phyloP scores from a whole-genome alignment of 78 protist genomes.

The Planoprotostelium fungivorum region DNA sequence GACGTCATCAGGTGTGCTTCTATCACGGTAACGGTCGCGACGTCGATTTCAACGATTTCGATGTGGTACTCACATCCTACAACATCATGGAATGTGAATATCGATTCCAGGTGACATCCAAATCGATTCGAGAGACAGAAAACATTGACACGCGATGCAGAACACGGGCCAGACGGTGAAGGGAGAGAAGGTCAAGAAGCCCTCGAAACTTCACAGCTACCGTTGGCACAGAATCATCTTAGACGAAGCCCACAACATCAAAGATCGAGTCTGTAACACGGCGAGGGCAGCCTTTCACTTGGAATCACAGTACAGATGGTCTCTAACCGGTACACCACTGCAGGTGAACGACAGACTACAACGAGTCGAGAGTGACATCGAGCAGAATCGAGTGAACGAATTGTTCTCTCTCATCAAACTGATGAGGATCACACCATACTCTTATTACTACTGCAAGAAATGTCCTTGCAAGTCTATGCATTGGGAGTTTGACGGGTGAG shows the following conservation, averaged over 20 bases:
- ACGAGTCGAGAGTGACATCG: not conserved
- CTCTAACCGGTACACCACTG: conserved; percentile 69
- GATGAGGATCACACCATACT: conserved; percentile 6
- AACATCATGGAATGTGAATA: conserved; percentile 3
- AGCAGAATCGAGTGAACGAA: conserved; percentile 23
- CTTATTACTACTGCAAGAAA: conserved; percentile 18
- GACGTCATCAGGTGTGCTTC: too few relatives aligned
- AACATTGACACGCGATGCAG: not conserved
- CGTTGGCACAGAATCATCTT: conserved; percentile 29
- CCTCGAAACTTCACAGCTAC: conserved; percentile 10
- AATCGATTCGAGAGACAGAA: too few relatives aligned
- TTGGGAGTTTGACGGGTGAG: conserved; percentile 14
- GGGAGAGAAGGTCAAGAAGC: conserved; percentile 2
- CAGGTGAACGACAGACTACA: conserved; percentile 16
- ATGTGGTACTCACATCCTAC: conserved; percentile 53
- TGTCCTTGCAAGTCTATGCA: conserved; percentile 22
- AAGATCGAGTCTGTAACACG: conserved; percentile 27
- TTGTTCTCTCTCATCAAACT: conserved; percentile 31
- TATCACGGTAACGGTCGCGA: conserved; percentile 20
- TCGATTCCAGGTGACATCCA: not conserved
- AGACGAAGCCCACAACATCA: conserved; percentile 54
- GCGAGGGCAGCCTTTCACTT: conserved; percentile 26
- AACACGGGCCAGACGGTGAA: conserved; percentile 6
- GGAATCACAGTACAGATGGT: conserved; percentile 29
- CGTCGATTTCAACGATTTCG: not conserved